Conservation (phyloP, 2,329 filamentous ascomycete genomes). For the Cryphonectria carpinicola region DNA sequence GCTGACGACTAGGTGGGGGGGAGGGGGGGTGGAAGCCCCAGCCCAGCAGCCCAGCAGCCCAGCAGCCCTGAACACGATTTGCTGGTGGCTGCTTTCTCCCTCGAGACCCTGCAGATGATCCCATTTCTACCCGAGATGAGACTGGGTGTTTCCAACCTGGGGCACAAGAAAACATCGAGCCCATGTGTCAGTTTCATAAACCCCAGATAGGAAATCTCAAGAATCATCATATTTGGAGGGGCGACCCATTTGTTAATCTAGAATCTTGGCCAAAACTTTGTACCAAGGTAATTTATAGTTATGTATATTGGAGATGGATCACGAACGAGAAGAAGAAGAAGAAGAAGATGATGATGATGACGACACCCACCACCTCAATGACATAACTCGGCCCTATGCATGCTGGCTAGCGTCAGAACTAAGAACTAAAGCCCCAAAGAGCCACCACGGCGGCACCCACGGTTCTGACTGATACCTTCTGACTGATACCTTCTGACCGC, state of each 20-base stretch:
- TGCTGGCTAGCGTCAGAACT: not conserved
- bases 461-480: not conserved
- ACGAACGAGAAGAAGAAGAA: too few species aligned
- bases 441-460: too few species aligned
- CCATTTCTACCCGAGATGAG: conserved; percentile 3
- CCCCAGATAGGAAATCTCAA: not conserved
- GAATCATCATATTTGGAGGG: not conserved
- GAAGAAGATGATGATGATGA: not conserved
- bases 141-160: not conserved
- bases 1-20: too few species aligned
- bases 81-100: not conserved
- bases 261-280: not conserved
- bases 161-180: not conserved
- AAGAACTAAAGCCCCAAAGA: not conserved
- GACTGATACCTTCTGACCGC: not conserved
- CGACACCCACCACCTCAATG: not conserved
- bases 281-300: not conserved
- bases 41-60: too few species aligned
- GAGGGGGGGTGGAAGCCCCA: too few species aligned
- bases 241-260: not conserved
- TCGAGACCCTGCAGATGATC: not conserved
- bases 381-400: not conserved
- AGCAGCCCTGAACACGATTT: conserved; percentile 1
- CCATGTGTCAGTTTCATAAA: not conserved
- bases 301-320: not conserved